Percentiles rank a stretch among this genome's conserved stretches.
Conservation (phyloP, 2,329 filamentous ascomycete species). For the Ceratocystis eucalypticola region DNA sequence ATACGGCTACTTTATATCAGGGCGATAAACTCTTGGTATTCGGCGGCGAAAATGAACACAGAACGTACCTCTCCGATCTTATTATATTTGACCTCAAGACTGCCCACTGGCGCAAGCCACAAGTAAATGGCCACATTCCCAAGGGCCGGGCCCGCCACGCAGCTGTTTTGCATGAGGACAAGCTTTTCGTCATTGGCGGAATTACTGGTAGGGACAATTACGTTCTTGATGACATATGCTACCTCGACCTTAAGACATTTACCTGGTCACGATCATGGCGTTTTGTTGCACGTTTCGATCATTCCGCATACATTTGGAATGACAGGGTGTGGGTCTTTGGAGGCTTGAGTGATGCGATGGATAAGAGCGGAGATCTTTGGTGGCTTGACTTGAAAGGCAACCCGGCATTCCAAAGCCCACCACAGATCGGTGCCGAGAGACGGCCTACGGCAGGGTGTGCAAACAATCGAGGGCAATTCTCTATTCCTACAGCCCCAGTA, state of each 20-base stretch:
- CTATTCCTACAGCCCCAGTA: constrained; percentile 32
- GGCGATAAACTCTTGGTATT: constrained; percentile 94
- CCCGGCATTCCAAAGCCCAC: constrained; percentile 65
- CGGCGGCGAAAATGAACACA: constrained; percentile 94
- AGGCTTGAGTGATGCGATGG: constrained; percentile 89
- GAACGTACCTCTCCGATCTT: constrained; percentile 86
- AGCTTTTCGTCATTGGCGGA: constrained; percentile 90
- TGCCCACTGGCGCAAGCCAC: constrained; percentile 87
- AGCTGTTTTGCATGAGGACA: constrained; percentile 88
- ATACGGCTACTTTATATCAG: constrained; percentile 87
- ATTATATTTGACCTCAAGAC: constrained; percentile 93
- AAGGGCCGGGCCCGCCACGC: constrained; percentile 87
- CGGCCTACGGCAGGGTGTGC: constrained; percentile 28
- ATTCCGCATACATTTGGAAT: constrained; percentile 83
- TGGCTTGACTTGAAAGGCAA: constrained; percentile 91
- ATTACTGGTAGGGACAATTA: constrained; percentile 85
- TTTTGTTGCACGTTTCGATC: constrained; percentile 89
- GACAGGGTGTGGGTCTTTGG: constrained; percentile 95
- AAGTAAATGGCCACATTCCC: constrained; percentile 70
- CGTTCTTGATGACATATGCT: constrained; percentile 91
- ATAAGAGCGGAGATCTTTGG: constrained; percentile 90
- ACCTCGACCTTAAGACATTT: constrained; percentile 90
- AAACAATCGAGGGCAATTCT: constrained; percentile 28
- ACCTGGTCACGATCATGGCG: constrained; percentile 95
- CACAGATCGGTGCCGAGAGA: constrained; percentile 41